Evolutionary conservation across 2,329 filamentous ascomycete species (phyloP), one percentile per base, ranked within the genome.

Genomic region (Clonostachys solani): DNA sequence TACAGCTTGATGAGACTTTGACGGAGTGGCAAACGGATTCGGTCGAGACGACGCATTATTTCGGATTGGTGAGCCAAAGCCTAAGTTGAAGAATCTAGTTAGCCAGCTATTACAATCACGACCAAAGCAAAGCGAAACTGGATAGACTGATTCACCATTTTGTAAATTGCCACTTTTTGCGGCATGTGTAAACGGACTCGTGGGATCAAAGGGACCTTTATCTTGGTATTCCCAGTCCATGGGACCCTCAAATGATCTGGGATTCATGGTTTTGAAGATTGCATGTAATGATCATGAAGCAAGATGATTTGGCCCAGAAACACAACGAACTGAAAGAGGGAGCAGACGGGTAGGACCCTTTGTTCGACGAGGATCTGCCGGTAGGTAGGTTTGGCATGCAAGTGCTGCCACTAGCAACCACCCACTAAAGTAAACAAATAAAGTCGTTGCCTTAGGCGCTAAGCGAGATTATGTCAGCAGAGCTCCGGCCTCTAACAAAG

Each of bases 141-240:
- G 23, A 33, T 33, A 36, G 46, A 12, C 19, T 16, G 40, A 66
- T 70, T 54, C 50, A 78, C 77, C 63, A 51, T 66, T 69, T 44
- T 70, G 63, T 43, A 63, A 46, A 33, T 42, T 59, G 40, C 62
- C 60, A 43, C 58, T 62, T 56, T 64, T 72, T 1, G 72, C 69
- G 36, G 77, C 71, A 52, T 81, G 77, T 17, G 75, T 71, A 60
- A 84, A 85, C 3, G 82, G 82, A 52, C 81, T 84, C 10, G 78
- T 80, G 16, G 73, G 74, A 63, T 85, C 82, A 50, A 81, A 63
- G 16, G 80, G 80, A 2, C 75, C 80, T 43, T 68, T 63, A 50
- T 71, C 73, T 55, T 84, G 75, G 61, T 81, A 85, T 60, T 85
- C 79, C 78, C 79, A 86, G 56, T 85, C 82, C 82, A 86, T 86